Evolutionary conservation across 805 yeast species (phyloP).

Genomic region (Suhomyces sp.): DNA sequence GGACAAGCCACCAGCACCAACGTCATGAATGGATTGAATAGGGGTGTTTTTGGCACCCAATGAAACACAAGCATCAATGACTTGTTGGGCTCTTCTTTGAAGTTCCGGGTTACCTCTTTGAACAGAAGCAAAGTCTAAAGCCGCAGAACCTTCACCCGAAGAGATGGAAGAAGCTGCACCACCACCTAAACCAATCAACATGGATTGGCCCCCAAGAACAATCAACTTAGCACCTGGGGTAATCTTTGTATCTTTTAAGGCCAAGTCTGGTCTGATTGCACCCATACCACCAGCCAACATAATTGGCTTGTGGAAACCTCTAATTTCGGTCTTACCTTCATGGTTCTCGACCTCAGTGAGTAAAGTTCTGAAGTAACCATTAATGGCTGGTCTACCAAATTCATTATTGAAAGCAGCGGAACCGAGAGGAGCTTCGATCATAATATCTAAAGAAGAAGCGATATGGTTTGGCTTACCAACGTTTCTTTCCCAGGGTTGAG

Average conservation of each 20-base stretch:
- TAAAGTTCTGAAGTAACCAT: slow-evolving; percentile 94
- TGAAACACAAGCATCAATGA: slow-evolving; percentile 89
- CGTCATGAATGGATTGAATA: slow-evolving; percentile 95
- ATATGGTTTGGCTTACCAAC: slow-evolving; percentile 92
- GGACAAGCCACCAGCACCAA: slow-evolving; percentile 98
- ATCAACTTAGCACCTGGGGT: slow-evolving; percentile 90
- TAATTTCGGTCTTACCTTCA: slow-evolving; percentile 65
- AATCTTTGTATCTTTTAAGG: slow-evolving; percentile 81
- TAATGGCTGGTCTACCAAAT: slow-evolving; percentile 96
- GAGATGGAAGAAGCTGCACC: slow-evolving; percentile 98
- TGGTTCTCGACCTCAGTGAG: slow-evolving; percentile 71
- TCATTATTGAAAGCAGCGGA: slow-evolving; percentile 98
- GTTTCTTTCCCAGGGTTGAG: slow-evolving; percentile 93
- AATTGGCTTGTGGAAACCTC: slow-evolving; percentile 98
- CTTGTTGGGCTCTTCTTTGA: slow-evolving; percentile 99
- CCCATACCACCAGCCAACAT: slow-evolving; percentile 99
- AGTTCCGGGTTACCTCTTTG: slow-evolving; percentile 99
- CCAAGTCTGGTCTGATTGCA: slow-evolving; percentile 88
- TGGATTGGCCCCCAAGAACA: slow-evolving; percentile 95
- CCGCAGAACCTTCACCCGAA: slow-evolving; percentile 96
- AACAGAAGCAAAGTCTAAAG: slow-evolving; percentile 95
- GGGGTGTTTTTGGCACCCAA: slow-evolving; percentile 67
- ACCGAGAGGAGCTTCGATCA: slow-evolving; percentile 97
- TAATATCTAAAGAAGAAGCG: slow-evolving; percentile 88
- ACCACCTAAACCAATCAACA: slow-evolving; percentile 98